Percentiles rank a stretch among this genome's conserved stretches.
These are phyloP conservation scores for Debaryomycetaceae sp. DNA, from an alignment of 1,139 yeast species.

Conservation along the genomic window DNA sequence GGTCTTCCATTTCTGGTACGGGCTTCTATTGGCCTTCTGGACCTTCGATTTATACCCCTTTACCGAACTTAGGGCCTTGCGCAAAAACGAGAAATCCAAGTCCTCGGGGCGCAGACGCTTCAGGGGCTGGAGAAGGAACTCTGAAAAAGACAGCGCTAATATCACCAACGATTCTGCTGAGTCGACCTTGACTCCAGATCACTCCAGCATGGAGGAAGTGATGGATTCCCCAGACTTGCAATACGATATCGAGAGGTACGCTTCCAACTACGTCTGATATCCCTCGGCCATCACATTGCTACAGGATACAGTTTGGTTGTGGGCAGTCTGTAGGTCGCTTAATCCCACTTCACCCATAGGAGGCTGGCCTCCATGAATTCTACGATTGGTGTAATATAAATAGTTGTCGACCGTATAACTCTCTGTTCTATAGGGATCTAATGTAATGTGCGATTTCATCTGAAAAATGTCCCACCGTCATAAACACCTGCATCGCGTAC, in stretches of 20 bases:
- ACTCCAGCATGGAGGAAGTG: neutral
- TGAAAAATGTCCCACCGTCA: neutral
- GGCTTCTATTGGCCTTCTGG: slow-evolving; percentile 33
- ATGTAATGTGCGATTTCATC: neutral
- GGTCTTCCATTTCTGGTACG: slow-evolving; percentile 37
- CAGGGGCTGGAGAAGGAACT: neutral
- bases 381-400: neutral
- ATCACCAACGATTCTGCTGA: neutral
- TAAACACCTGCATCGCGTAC: neutral
- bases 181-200: neutral
- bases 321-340: too few species aligned
- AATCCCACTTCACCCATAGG: neutral
- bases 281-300: too few species aligned
- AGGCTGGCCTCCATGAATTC: neutral
- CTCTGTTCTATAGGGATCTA: neutral
- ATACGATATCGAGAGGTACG: neutral
- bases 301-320: too few species aligned
- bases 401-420: neutral
- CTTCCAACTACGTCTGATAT: neutral
- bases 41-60: slow-evolving; percentile 35
- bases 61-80: slow-evolving; percentile 14
- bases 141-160: neutral
- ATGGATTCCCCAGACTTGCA: neutral
- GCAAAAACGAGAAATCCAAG: neutral
- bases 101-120: neutral